Evolutionary conservation across 1,139 yeast genomes (phyloP), one percentile per base, ranked within the genome.

Genomic region (Pneumocystis sp.): DNA sequence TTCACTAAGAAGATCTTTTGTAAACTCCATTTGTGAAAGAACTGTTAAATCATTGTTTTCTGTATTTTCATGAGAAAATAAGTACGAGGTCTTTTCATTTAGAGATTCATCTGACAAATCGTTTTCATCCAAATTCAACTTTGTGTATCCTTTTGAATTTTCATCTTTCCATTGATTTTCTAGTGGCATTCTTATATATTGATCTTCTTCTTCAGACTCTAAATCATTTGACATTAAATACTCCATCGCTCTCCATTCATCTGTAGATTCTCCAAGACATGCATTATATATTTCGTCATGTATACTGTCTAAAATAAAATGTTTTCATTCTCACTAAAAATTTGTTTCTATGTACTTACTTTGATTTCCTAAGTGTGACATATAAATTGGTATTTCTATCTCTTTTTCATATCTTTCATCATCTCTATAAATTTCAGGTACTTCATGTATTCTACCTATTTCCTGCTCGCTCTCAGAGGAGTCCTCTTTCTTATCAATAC

Each of bases 101-200:
- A 78, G 71, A 66, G 91, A 82, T 66, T 82, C 84, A 29, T 84
- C 80, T 69, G 87, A 88, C 69, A 85, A 84, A 35, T 85, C 86
- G 45, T 95, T 95, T 73, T 93, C 97, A 71, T 90, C 96, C 1
- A 87, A 87, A 59, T 91, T 90, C 15, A 95, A 87, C 71, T 95
- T 85, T 0, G 98, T 93, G 73, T 95, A 93, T 0, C 96, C 97
- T 66, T 80, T 67, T 71, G 75, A 75, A 1, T 76, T 77, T 35
- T 73, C 70, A 42, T 70, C 67, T 35, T 70, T 66, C 65, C 69
- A 70, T 56, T 69, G 74, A 15, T 73, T 72, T 19, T 72, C 70
- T 42, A 69, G 70, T 7, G 68, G 19, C 19, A 40, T 68, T n/a
- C 68, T 67, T 21, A 39, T 10, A 42, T 10, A 21, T 12, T 15